phyloP scores from a whole-genome alignment of 331 rosid genomes.

The Quercus tomentella region DNA sequence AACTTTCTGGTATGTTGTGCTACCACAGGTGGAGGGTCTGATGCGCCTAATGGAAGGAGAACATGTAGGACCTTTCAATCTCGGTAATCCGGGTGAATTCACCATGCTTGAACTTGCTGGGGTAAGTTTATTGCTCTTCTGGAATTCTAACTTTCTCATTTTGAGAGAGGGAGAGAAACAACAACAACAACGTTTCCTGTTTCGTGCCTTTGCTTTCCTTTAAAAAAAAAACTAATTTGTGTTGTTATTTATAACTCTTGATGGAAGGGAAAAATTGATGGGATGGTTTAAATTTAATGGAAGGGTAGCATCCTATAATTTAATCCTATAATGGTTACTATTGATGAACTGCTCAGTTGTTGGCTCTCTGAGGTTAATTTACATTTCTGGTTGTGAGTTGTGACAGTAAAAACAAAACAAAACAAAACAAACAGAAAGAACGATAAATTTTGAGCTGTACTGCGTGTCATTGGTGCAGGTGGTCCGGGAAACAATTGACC shows the following conservation, averaged over 20 bases:
- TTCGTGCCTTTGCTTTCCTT: not conserved
- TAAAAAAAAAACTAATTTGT: not conserved
- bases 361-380: no score
- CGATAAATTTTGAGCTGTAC: not conserved
- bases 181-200: not conserved
- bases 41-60: conserved; percentile 96
- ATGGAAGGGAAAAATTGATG: no score
- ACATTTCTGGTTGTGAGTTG: not conserved
- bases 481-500: conserved; percentile 87
- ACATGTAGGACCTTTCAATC: conserved; percentile 95
- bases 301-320: no score
- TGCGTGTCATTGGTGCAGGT: conserved; percentile 44
- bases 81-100: conserved; percentile 94
- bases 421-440: no score
- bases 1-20: conserved; percentile 3
- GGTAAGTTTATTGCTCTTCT: conserved; percentile 31
- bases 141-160: not conserved
- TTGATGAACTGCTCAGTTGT: no score
- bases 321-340: no score
- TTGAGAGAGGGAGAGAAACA: no score
- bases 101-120: conserved; percentile 96
- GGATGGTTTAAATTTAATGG: no score
- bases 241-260: not conserved
- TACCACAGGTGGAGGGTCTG: conserved; percentile 77
- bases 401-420: not conserved